Conservation (phyloP, 805 yeast species). For the Candida suzukii region DNA sequence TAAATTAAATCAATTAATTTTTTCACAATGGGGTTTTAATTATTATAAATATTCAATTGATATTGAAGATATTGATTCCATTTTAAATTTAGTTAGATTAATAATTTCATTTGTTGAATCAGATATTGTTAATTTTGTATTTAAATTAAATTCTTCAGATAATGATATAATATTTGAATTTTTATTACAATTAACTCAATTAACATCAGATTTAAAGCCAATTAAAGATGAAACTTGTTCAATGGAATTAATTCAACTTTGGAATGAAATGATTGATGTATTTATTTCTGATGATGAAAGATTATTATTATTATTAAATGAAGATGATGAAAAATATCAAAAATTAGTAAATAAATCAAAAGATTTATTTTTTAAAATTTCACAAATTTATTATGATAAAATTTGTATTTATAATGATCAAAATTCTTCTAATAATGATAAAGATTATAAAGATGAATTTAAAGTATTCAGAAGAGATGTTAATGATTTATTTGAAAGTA, state of each 20-base stretch:
- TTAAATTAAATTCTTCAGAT: constrained; percentile 28
- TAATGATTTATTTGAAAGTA: constrained; percentile 66
- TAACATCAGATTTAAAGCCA: constrained; percentile 41
- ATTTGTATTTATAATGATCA: constrained; percentile 36
- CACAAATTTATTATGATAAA: constrained; percentile 64
- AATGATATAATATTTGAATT: constrained; percentile 38
- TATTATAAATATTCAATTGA: constrained; percentile 27
- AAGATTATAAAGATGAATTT: constrained; percentile 46
- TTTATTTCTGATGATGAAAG: constrained; percentile 43
- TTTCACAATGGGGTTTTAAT: constrained; percentile 36
- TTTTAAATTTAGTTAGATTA: constrained; percentile 37
- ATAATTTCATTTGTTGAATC: constrained; percentile 38
- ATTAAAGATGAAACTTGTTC: constrained; percentile 53
- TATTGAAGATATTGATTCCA: constrained; percentile 29
- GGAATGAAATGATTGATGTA: constrained; percentile 60
- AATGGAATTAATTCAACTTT: constrained; percentile 51
- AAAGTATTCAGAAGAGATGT: constrained; percentile 63
- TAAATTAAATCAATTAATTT: constrained; percentile 28
- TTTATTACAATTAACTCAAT: constrained; percentile 45
- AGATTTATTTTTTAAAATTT: constrained; percentile 41
- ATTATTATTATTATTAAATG: constrained; percentile 23
- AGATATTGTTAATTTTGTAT: constrained; percentile 37
- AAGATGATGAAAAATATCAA: constrained; percentile 22
- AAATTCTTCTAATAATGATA: constrained; percentile 6
- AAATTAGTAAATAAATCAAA: constrained; percentile 25